A percentile compares a stretch with the other conserved stretches of the same genome.
Evolutionary conservation across 2,329 filamentous ascomycete species (phyloP).

Genomic region (Rachicladosporium sp.): DNA sequence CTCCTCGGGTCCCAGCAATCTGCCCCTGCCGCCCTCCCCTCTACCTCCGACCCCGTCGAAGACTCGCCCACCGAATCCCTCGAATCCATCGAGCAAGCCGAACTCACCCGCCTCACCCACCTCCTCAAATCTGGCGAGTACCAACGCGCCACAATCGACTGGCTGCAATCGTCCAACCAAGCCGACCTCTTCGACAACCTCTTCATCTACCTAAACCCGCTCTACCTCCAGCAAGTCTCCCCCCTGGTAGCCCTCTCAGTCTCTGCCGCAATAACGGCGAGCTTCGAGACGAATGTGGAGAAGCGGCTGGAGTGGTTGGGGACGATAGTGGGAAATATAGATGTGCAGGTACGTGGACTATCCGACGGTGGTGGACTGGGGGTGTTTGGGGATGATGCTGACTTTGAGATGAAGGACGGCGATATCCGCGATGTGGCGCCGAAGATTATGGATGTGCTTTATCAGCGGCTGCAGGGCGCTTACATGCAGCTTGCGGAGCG

Average conservation of each 20-base stretch:
- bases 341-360: constrained; percentile 36
- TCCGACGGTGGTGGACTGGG: no score
- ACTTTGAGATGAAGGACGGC: constrained; percentile 11
- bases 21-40: no score
- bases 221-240: constrained; percentile 43
- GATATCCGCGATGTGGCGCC: constrained; percentile 46
- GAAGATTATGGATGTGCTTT: constrained; percentile 48
- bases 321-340: constrained; percentile 41
- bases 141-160: constrained; percentile 36
- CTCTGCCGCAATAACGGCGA: constrained; percentile 48
- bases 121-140: constrained; percentile 46
- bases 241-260: constrained; percentile 49
- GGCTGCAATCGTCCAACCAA: constrained; percentile 50
- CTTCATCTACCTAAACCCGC: constrained; percentile 45
- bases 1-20: no score
- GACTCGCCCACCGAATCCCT: not conserved
- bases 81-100: constrained; percentile 35
- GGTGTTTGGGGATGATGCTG: not conserved
- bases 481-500: constrained; percentile 46
- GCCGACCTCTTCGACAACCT: constrained; percentile 49
- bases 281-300: constrained; percentile 39
- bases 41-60: no score
- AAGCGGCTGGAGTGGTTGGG: constrained; percentile 49
- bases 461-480: constrained; percentile 42
- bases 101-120: constrained; percentile 50